Base-by-base conservation (phyloP, 345 rosid genomes). In the Dimocarpus longan region DNA sequence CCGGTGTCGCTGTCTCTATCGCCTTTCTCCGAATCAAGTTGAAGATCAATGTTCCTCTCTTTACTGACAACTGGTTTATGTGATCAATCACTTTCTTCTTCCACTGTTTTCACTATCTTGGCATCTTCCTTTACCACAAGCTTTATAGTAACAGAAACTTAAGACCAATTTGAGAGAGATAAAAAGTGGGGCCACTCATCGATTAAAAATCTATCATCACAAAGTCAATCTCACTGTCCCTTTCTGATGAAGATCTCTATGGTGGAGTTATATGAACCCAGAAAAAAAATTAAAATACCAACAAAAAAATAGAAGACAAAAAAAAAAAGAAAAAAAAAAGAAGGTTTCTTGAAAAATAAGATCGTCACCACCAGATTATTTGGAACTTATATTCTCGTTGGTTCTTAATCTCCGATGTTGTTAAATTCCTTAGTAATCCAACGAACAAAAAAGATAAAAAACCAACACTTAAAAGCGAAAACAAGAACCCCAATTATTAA, bases 291-390 rank as follows among this genome's bases (percentile, higher is more conserved):
- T 13, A 68, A 85, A 74, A 70, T 40, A 12, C 19, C 2, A 15
- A 16, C 18, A n/a, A 69, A 52, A 28, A 8, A 63, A 63, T n/a
- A n/a, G n/a, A n/a, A n/a, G n/a, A n/a, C 60, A 24, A 3, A 16
- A 32, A 18, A 54, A 50, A 9, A 21, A 16, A 32, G 16, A 54
- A 50, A 9, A 21, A 52, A 1, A 48, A 21, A 1, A 1, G 43
- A 37, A 6, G 22, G 26, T 9, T 40, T 40, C 28, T 43, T 46
- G 37, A 48, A 78, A 42, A 43, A 8, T 10, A 71, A 80, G 76
- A 81, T 67, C 79, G 83, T 76, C 82, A 94, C 99, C 99, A 97
- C 94, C 87, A 94, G 95, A 93, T 97, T 92, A 97, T 97, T 86
- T 88, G 94, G 77, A 90, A 94, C 88, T 91, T 97, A 82, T 85